These are phyloP conservation scores for Pterocarpus santalinus DNA, from an alignment of 306 rosid genomes.

Conservation along the genomic window DNA sequence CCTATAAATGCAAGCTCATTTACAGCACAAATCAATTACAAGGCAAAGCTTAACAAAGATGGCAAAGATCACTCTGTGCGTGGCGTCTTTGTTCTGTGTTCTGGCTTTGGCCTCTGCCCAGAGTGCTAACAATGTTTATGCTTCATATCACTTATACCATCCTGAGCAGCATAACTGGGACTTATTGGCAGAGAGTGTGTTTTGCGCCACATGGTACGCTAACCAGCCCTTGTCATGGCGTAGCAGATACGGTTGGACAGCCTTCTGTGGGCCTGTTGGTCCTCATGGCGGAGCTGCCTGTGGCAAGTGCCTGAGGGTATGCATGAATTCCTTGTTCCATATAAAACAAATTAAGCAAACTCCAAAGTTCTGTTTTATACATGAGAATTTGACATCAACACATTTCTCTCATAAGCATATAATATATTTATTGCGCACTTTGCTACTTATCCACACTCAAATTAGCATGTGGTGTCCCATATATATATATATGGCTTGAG, in stretches of 20 bases:
- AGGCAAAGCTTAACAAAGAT: slow-evolving; percentile 37
- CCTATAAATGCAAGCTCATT: not conserved
- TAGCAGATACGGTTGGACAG: slow-evolving; percentile 82
- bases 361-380: too few relatives aligned
- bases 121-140: slow-evolving; percentile 60
- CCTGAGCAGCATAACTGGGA: slow-evolving; percentile 71
- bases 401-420: too few relatives aligned
- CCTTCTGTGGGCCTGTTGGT: slow-evolving; percentile 78
- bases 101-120: slow-evolving; percentile 54
- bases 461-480: too few relatives aligned
- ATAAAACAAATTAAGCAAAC: too few relatives aligned
- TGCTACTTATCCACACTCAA: too few relatives aligned
- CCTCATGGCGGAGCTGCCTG: slow-evolving; percentile 65
- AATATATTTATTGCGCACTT: too few relatives aligned
- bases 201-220: slow-evolving; percentile 85
- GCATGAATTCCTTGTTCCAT: not conserved
- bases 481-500: too few relatives aligned
- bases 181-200: slow-evolving; percentile 57
- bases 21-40: not conserved
- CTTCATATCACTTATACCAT: slow-evolving; percentile 70
- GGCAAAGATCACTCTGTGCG: slow-evolving; percentile 30
- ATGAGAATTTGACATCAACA: too few relatives aligned
- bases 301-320: slow-evolving; percentile 73
- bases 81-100: slow-evolving; percentile 30
- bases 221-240: slow-evolving; percentile 71